Conservation (phyloP, 345 rosid genomes). For the Punica granatum region DNA sequence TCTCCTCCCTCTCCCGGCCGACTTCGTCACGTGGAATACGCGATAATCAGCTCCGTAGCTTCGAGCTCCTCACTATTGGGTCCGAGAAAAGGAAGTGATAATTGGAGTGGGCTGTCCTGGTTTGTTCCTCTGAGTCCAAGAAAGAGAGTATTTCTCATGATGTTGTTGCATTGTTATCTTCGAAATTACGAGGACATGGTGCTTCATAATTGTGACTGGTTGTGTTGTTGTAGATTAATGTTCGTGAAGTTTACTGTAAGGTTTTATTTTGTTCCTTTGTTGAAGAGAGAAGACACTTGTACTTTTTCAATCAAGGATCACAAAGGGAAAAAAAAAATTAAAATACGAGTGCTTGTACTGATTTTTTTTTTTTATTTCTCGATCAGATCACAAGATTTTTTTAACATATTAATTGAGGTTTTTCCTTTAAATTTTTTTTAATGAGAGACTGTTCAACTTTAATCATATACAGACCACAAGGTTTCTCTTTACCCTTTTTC, state of each 20-base stretch:
- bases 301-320: background rate
- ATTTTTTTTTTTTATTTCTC: background rate
- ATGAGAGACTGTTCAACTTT: no score
- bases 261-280: background rate
- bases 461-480: no score
- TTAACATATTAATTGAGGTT: no score
- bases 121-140: background rate
- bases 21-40: slow-evolving; percentile 10
- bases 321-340: background rate
- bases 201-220: background rate
- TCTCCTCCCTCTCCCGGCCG: slow-evolving; percentile 9
- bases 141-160: background rate
- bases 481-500: no score
- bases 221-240: background rate
- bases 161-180: background rate
- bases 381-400: no score
- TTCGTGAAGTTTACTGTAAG: background rate
- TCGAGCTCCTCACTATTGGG: slow-evolving; percentile 14
- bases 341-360: background rate
- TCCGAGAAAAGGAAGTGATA: slow-evolving; percentile 11
- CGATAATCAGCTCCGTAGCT: slow-evolving; percentile 13
- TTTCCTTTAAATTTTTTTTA: no score
- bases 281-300: background rate
- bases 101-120: background rate
- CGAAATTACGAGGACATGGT: background rate